phyloP scores from a whole-genome alignment of 495 filamentous ascomycete genomes.

The Talaromyces thailandensis region DNA sequence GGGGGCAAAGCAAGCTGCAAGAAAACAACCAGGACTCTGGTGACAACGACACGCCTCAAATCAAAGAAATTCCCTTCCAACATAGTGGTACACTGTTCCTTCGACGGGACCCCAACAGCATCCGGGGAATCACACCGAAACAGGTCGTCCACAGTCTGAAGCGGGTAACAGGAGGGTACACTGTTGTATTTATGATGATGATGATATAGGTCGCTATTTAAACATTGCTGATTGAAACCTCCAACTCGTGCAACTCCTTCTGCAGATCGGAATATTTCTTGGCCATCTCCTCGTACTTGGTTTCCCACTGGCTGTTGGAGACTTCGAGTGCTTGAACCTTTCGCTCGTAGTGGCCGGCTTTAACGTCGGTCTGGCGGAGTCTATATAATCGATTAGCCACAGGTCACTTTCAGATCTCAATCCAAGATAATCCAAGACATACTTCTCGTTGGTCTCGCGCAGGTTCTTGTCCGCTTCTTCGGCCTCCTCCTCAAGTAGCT shows the following conservation, averaged over 20 bases:
- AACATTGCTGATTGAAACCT: constrained; percentile 82
- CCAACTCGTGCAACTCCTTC: constrained; percentile 87
- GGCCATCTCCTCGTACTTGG: constrained; percentile 91
- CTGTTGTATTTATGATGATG: constrained; percentile 5
- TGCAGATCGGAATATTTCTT: constrained; percentile 78
- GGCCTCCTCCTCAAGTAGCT: constrained; percentile 94
- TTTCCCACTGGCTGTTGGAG: constrained; percentile 83
- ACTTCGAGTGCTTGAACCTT: constrained; percentile 94
- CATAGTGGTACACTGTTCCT: constrained; percentile 1
- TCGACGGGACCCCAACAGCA: neutral
- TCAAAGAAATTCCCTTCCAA: neutral
- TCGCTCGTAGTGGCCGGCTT: constrained; percentile 98
- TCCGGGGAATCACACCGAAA: neutral
- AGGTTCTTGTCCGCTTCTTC: constrained; percentile 91
- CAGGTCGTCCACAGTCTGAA: neutral
- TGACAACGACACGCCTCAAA: constrained; percentile 1
- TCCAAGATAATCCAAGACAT: constrained; percentile 24
- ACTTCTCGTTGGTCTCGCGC: constrained; percentile 98
- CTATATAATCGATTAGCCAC: constrained; percentile 37
- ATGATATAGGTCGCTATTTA: constrained; percentile 33
- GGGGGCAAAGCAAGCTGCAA: neutral
- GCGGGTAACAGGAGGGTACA: constrained; percentile 1
- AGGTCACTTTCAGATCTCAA: neutral
- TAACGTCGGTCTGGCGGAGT: constrained; percentile 96
- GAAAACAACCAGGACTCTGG: neutral